Evolutionary conservation across 345 rosid genomes (phyloP), one percentile per base, ranked within the genome.

Genomic region (Murraya paniculata): DNA sequence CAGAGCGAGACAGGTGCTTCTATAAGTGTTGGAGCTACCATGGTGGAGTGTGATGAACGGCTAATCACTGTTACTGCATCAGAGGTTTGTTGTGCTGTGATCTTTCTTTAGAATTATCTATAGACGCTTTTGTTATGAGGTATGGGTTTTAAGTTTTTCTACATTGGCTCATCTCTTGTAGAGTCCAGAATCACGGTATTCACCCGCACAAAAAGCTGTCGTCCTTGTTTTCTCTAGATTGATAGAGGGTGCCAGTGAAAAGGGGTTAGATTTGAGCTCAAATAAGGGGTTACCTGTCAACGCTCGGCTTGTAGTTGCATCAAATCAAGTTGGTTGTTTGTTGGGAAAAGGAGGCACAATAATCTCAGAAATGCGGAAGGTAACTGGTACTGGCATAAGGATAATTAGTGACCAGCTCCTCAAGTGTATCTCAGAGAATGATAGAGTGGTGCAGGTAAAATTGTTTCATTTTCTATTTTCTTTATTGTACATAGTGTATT

Each of bases 1-100:
- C 90, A 95, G 81, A 91, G 79, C 76, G 97, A 95, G 83, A 85
- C 94, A n/a, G 98, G 98, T 48, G 95, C 98, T 78, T 79, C 86
- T 66, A 84, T 95, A 77, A 82, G 82, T 64, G 81, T 95, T 85
- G 98, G 95, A 80, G 84, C 91, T 72, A 48, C 86, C 53, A n/a
- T 86, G 64, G 59, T 85, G 75, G 95, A 86, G 41, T 93, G 94
- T 71, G 92, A 91, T 64, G 98, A 93, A 83, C 88, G 98, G 66
- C 73, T 93, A 77, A 90, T 95, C 71, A 86, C 94, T 22, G 80
- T 95, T 81, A 76, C 86, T 79, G 98, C 98, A 67, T 71, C 86
- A 68, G 98, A 95, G 97, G 98, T 94, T 72, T 70, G 83, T 73
- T 64, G 19, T 53, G 7, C 71, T 35, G 38, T 73, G 33, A 30